These are phyloP conservation scores for Phaeodactylum tricornutum DNA, from an alignment of 108 stramenopile genomes.

Conservation along the genomic window DNA sequence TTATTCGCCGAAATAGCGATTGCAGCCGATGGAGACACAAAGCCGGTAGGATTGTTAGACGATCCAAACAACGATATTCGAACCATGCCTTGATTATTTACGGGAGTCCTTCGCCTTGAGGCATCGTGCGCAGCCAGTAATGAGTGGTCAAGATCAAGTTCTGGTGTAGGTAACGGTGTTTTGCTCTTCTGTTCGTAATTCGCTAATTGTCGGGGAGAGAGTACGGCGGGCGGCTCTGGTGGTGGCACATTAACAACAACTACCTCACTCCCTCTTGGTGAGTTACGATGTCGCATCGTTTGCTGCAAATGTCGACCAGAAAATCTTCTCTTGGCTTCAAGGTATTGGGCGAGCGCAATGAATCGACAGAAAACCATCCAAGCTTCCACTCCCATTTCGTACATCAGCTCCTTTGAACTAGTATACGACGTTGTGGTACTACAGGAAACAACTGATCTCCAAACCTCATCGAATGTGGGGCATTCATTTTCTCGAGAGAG, in stretches of 20 bases:
- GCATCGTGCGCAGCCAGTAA: constrained; percentile 47
- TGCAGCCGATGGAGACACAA: background rate
- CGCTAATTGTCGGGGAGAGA: constrained; percentile 28
- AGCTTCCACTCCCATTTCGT: constrained; percentile 63
- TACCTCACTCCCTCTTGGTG: constrained; percentile 51
- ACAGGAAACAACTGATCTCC: constrained; percentile 43
- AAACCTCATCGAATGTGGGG: constrained; percentile 80
- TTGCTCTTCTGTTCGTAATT: constrained; percentile 41
- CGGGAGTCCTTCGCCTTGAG: constrained; percentile 8
- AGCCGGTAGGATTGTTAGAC: background rate
- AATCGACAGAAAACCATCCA: constrained; percentile 85
- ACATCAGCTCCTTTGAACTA: background rate
- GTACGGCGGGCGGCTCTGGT: constrained; percentile 42
- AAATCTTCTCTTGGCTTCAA: constrained; percentile 74
- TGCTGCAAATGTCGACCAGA: constrained; percentile 79
- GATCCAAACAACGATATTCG: constrained; percentile 12
- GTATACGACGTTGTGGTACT: constrained; percentile 17
- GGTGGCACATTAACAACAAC: constrained; percentile 80
- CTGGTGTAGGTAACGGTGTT: constrained; percentile 55
- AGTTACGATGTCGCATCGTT: constrained; percentile 70
- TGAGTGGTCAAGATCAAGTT: constrained; percentile 74
- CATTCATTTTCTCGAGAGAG: constrained; percentile 6
- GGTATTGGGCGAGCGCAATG: constrained; percentile 70
- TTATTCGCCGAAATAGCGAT: constrained; percentile 1
- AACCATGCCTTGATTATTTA: constrained; percentile 2